Percentiles rank a stretch among this genome's conserved stretches.
phyloP scores from a whole-genome alignment of 768 basidiomycete species.

The Thelephora ganbajun region DNA sequence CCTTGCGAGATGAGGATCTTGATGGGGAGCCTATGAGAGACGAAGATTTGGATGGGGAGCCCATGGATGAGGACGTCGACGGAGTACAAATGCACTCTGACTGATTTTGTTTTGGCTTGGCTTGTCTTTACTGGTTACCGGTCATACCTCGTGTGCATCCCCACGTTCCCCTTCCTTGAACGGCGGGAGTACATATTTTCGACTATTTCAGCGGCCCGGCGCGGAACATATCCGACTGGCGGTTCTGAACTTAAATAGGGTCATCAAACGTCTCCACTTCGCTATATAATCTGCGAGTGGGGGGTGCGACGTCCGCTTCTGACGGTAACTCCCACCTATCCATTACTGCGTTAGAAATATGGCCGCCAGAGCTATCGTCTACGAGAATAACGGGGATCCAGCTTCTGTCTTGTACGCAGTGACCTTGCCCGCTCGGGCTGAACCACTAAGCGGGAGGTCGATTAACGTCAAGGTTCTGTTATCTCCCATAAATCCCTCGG shows the following conservation, averaged over 20 bases:
- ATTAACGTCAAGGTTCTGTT: constrained; percentile 56
- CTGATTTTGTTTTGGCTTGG: not conserved
- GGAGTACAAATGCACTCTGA: constrained; percentile 19
- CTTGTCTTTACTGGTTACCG: too few species aligned
- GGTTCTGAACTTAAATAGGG: too few species aligned
- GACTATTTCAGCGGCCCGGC: too few species aligned
- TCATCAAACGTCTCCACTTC: too few species aligned
- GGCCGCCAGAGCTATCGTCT: constrained; percentile 44
- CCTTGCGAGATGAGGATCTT: constrained; percentile 16
- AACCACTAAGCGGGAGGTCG: constrained; percentile 33
- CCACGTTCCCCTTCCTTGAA: too few species aligned
- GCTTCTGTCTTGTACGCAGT: constrained; percentile 39
- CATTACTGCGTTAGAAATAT: too few species aligned
- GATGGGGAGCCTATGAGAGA: constrained; percentile 19
- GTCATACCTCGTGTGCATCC: too few species aligned
- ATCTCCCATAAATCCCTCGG: constrained; percentile 72
- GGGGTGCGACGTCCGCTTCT: too few species aligned
- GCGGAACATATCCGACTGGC: too few species aligned
- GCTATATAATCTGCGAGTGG: too few species aligned
- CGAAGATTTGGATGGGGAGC: constrained; percentile 22
- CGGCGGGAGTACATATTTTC: too few species aligned
- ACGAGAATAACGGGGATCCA: constrained; percentile 46
- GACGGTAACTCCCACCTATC: too few species aligned
- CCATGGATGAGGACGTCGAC: constrained; percentile 24
- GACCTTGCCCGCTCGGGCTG: constrained; percentile 35